Percentiles rank a stretch among this genome's conserved stretches.
Conservation (phyloP, 768 basidiomycete genomes). For the Termitomyces sp. region DNA sequence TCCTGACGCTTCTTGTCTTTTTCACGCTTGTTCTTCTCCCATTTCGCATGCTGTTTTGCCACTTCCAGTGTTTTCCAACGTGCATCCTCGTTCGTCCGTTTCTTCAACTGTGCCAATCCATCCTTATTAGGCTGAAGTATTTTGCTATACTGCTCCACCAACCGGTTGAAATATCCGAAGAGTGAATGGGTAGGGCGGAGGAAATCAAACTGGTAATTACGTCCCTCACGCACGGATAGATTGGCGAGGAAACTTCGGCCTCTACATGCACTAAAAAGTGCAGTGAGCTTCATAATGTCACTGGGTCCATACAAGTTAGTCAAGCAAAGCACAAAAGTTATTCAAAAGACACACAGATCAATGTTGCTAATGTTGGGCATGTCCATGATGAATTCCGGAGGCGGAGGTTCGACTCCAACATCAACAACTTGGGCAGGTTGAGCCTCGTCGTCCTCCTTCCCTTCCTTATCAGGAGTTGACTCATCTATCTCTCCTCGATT, state of each 20-base stretch:
- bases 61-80: conserved; percentile 79
- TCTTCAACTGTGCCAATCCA: conserved; percentile 64
- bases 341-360: conserved; percentile 71
- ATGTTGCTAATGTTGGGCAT: conserved; percentile 84
- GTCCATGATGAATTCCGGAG: conserved; percentile 79
- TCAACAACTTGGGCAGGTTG: conserved; percentile 50
- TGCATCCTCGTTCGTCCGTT: conserved; percentile 58
- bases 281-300: conserved; percentile 94
- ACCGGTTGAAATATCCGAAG: conserved; percentile 93
- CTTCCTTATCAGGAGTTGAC: conserved; percentile 40
- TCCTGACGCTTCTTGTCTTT: conserved; percentile 84
- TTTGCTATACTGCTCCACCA: conserved; percentile 95
- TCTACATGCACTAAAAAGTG: conserved; percentile 90
- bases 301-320: conserved; percentile 34
- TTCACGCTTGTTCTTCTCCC: conserved; percentile 83
- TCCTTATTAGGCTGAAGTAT: conserved; percentile 83
- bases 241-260: conserved; percentile 83
- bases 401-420: conserved; percentile 71
- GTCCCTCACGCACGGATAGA: conserved; percentile 84
- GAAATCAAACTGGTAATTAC: conserved; percentile 98
- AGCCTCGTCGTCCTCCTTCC: conserved; percentile 30
- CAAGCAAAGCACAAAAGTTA: not conserved
- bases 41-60: conserved; percentile 77
- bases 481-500: conserved; percentile 76
- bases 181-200: conserved; percentile 93